These are phyloP conservation scores for Huntiella bhutanensis DNA, from an alignment of 2,329 filamentous ascomycete genomes.

Conservation along the genomic window DNA sequence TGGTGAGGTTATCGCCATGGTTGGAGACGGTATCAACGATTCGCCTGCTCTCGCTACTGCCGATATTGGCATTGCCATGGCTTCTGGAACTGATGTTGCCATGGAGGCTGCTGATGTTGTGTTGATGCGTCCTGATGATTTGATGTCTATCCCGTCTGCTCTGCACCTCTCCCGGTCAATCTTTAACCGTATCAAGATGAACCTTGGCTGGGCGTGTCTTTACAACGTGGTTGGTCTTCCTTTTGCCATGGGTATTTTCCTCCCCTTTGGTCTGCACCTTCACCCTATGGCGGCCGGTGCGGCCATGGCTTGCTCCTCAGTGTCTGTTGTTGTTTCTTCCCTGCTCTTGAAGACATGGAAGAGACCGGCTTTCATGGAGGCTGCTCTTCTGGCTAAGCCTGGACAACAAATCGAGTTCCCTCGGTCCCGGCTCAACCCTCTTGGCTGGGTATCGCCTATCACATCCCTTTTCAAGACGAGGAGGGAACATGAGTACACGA, in stretches of 20 bases:
- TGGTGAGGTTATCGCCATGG: constrained; percentile 80
- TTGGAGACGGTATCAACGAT: constrained; percentile 96
- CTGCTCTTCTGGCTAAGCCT: constrained; percentile 39
- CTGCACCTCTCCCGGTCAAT: constrained; percentile 68
- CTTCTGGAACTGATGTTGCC: constrained; percentile 84
- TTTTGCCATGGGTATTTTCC: constrained; percentile 90
- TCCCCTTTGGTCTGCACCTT: constrained; percentile 71
- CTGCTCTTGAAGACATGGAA: constrained; percentile 75
- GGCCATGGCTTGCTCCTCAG: constrained; percentile 80
- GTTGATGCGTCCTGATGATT: constrained; percentile 77
- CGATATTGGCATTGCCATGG: constrained; percentile 80
- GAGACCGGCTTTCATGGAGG: constrained; percentile 71
- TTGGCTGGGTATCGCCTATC: constrained; percentile 4
- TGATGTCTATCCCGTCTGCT: constrained; percentile 81
- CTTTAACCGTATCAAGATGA: constrained; percentile 83
- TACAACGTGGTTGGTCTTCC: constrained; percentile 87
- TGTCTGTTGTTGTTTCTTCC: constrained; percentile 73
- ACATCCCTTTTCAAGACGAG: neutral
- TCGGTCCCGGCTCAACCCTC: constrained; percentile 17
- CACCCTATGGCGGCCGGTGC: constrained; percentile 90
- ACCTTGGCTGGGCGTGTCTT: constrained; percentile 77
- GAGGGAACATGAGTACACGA: neutral
- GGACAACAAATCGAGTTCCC: constrained; percentile 24
- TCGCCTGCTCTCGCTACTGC: constrained; percentile 86
- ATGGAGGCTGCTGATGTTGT: constrained; percentile 96